phyloP scores from a whole-genome alignment of 768 basidiomycete species.

The Boletellus sp. region DNA sequence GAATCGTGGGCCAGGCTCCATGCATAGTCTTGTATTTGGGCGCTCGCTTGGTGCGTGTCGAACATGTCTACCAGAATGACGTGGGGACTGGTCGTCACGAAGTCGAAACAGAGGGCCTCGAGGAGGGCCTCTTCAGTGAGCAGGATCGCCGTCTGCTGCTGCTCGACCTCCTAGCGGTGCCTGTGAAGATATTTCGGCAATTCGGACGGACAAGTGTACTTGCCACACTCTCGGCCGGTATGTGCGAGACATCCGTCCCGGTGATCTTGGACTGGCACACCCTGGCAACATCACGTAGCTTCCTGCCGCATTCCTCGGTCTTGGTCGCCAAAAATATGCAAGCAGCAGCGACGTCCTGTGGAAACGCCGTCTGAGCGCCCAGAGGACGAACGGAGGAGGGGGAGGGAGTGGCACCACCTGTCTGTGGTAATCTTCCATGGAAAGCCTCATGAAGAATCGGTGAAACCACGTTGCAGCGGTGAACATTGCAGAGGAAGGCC shows the following conservation, averaged over 20 bases:
- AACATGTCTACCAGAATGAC: slow-evolving; percentile 72
- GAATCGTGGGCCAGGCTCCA: slow-evolving; percentile 90
- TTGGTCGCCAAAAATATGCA: slow-evolving; percentile 91
- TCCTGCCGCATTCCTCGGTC: slow-evolving; percentile 85
- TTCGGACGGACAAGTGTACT: slow-evolving; percentile 14
- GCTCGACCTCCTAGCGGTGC: slow-evolving; percentile 65
- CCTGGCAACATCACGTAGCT: slow-evolving; percentile 79
- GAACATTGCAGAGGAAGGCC: slow-evolving; percentile 77
- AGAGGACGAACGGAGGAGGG: slow-evolving; percentile 6
- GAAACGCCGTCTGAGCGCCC: slow-evolving; percentile 5
- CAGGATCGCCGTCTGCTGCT: slow-evolving; percentile 64
- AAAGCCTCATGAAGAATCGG: slow-evolving; percentile 84
- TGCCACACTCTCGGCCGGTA: slow-evolving; percentile 66
- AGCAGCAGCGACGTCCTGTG: slow-evolving; percentile 77
- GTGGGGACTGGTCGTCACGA: slow-evolving; percentile 75
- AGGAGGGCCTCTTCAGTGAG: slow-evolving; percentile 74
- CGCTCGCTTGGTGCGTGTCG: slow-evolving; percentile 46
- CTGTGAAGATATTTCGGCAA: background rate
- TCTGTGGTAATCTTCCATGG: slow-evolving; percentile 84
- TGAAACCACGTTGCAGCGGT: slow-evolving; percentile 91
- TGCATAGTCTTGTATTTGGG: slow-evolving; percentile 63
- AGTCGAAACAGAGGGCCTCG: slow-evolving; percentile 84
- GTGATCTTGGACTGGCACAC: slow-evolving; percentile 68
- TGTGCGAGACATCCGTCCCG: slow-evolving; percentile 50
- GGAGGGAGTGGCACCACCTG: slow-evolving; percentile 33